A percentile compares a stretch with the other conserved stretches of the same genome.
Conservation (phyloP, 1,139 yeast species). For the Geotrichum cucujoidarum region DNA sequence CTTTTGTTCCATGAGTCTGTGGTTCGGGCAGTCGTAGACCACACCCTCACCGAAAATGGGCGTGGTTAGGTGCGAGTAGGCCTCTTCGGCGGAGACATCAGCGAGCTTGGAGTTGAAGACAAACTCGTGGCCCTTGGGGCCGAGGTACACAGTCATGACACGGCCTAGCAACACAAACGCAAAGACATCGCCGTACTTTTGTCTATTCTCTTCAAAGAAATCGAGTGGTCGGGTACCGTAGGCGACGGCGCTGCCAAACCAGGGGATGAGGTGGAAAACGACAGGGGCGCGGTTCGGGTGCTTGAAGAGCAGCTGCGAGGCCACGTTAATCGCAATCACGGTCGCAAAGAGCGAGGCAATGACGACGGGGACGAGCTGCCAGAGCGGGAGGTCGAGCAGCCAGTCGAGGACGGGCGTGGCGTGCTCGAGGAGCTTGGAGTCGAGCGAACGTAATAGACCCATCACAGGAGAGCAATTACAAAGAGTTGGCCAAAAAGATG, state of each 20-base stretch:
- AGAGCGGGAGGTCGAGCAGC: constrained; percentile 27
- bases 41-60: constrained; percentile 98
- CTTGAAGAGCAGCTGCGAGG: constrained; percentile 67
- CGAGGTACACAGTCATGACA: constrained; percentile 91
- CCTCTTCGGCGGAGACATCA: constrained; percentile 94
- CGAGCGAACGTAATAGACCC: constrained; percentile 20
- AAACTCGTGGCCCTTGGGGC: constrained; percentile 97
- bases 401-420: constrained; percentile 5
- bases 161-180: constrained; percentile 84
- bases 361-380: constrained; percentile 29
- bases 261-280: constrained; percentile 90
- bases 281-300: constrained; percentile 63
- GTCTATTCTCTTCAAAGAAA: constrained; percentile 72
- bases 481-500: not conserved
- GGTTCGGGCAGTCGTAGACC: constrained; percentile 92
- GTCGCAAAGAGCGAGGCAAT: constrained; percentile 32
- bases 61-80: constrained; percentile 89
- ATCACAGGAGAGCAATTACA: not conserved
- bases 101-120: constrained; percentile 84
- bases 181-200: constrained; percentile 85
- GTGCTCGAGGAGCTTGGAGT: constrained; percentile 32
- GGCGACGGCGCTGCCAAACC: constrained; percentile 85
- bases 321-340: constrained; percentile 50
- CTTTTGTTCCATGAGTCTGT: constrained; percentile 95
- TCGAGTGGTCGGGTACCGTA: constrained; percentile 93